These are phyloP conservation scores for Neoascochyta sp. DNA, from an alignment of 2,329 filamentous ascomycete species.

Conservation along the genomic window DNA sequence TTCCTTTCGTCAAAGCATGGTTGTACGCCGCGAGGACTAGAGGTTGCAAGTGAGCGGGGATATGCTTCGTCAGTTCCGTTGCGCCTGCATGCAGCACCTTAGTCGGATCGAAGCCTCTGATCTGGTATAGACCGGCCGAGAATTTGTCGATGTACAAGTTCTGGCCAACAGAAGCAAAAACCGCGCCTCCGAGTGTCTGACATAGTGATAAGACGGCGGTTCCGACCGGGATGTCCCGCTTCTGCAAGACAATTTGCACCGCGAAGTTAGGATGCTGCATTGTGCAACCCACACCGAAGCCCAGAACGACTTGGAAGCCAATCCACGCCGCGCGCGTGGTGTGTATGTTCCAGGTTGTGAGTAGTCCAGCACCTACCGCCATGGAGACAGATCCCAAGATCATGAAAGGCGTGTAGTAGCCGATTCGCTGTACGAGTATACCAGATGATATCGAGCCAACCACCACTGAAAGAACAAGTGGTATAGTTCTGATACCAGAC, in stretches of 20 bases:
- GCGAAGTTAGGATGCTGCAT: slow-evolving; percentile 47
- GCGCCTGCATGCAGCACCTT: slow-evolving; percentile 47
- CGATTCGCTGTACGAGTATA: slow-evolving; percentile 38
- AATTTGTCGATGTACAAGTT: slow-evolving; percentile 47
- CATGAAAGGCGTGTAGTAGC: slow-evolving; percentile 50
- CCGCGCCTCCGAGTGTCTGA: slow-evolving; percentile 45
- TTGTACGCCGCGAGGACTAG: slow-evolving; percentile 29
- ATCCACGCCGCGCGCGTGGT: slow-evolving; percentile 34
- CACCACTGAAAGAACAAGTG: slow-evolving; percentile 45
- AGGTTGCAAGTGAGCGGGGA: slow-evolving; percentile 13
- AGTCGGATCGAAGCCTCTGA: slow-evolving; percentile 39
- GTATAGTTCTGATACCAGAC: slow-evolving; percentile 46
- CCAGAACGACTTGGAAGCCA: slow-evolving; percentile 28
- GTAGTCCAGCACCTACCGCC: slow-evolving; percentile 44
- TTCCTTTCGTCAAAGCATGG: slow-evolving; percentile 24
- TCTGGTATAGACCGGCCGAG: slow-evolving; percentile 30
- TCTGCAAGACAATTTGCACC: slow-evolving; percentile 41
- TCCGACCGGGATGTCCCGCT: slow-evolving; percentile 42
- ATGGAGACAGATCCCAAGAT: slow-evolving; percentile 40
- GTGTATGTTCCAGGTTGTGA: slow-evolving; percentile 40
- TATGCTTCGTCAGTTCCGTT: slow-evolving; percentile 52
- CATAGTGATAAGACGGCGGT: slow-evolving; percentile 45
- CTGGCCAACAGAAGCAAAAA: slow-evolving; percentile 47
- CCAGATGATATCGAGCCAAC: slow-evolving; percentile 41
- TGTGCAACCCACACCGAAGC: slow-evolving; percentile 42